Base-by-base conservation (phyloP, 345 rosid genomes). In the Cardamine chenopodiifolia region DNA sequence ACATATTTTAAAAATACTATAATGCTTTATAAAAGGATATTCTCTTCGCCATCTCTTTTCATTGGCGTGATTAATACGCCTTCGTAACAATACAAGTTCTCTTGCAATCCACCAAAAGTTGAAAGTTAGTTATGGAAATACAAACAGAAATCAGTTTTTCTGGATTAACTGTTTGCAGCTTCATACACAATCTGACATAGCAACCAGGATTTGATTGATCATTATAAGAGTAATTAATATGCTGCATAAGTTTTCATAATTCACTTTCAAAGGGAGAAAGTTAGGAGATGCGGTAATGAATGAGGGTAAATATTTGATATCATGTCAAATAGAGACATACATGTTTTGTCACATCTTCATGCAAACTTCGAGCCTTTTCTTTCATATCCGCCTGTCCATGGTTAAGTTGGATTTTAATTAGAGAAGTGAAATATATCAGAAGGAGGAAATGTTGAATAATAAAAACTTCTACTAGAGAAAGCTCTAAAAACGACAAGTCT, bases 21-120 rank as follows among this genome's bases (percentile, higher is more conserved):
- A 53, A 62, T 31, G 48, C 34, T 62, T 35, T 61, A 28, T 20
- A 1, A 54, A 86, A 89, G 97, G 97, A 93, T 93, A 93, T 90
- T 93, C 98, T 86, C 73, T 86, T 60, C 88, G 86, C 97, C 88
- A 83, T 49, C 98, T 93, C 78, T 93, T 90, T 74, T 90, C 93
- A 85, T 76, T 93, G 79, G 97, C 96, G 54, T 69, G 84, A 61
- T 84, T 76, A 61, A 93, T 93, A 40, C 53, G 87, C 59, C 80
- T 83, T 74, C 82, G 77, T 70, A 93, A 74, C 79, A 83, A 28
- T 49, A 78, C 80, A 75, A 90, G 85, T 80, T 93, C 90, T 44
- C 74, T 77, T n/a, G 73, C 75, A 72, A 93, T 53, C 97, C 97
- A 86, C 45, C 39, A 78, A 50, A 55, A 23, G 19, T 40, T 54